These are phyloP conservation scores for Leccinum subspadiceum DNA, from an alignment of 1,284 basidiomycete species.

Conservation along the genomic window DNA sequence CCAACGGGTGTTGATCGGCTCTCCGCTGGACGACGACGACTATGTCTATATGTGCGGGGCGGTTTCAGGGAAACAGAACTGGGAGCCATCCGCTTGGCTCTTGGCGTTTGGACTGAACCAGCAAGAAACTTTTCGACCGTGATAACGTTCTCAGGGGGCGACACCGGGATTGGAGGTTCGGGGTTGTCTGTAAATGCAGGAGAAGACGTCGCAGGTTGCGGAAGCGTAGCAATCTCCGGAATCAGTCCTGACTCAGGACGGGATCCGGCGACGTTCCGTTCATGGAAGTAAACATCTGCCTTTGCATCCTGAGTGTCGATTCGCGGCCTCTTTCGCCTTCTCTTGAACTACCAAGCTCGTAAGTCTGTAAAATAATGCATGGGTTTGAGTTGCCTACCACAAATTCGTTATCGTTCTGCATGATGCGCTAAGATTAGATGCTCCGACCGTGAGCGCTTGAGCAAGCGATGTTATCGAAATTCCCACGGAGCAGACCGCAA, in stretches of 20 bases:
- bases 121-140: conserved; percentile 32
- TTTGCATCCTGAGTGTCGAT: conserved; percentile 3
- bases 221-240: conserved; percentile 19
- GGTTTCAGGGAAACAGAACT: background rate
- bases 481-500: background rate
- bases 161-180: background rate
- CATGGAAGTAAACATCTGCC: background rate
- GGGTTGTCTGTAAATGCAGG: background rate
- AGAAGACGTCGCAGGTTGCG: conserved; percentile 8
- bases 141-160: conserved; percentile 8
- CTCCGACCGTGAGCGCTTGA: background rate
- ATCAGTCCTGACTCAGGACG: conserved; percentile 2
- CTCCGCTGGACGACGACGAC: background rate
- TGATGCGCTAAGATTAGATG: background rate
- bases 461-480: background rate
- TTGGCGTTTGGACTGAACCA: conserved; percentile 1
- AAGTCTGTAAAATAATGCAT: background rate
- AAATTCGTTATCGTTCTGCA: conserved; percentile 22
- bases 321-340: conserved; percentile 27
- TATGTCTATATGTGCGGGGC: conserved; percentile 23
- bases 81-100: background rate
- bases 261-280: background rate
- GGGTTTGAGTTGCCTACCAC: conserved; percentile 22
- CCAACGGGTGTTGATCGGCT: background rate
- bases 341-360: conserved; percentile 25